A percentile compares a stretch with the other conserved stretches of the same genome.
Evolutionary conservation across 257 asterid genomes (phyloP).

Genomic region (Hygrophila difformis): DNA sequence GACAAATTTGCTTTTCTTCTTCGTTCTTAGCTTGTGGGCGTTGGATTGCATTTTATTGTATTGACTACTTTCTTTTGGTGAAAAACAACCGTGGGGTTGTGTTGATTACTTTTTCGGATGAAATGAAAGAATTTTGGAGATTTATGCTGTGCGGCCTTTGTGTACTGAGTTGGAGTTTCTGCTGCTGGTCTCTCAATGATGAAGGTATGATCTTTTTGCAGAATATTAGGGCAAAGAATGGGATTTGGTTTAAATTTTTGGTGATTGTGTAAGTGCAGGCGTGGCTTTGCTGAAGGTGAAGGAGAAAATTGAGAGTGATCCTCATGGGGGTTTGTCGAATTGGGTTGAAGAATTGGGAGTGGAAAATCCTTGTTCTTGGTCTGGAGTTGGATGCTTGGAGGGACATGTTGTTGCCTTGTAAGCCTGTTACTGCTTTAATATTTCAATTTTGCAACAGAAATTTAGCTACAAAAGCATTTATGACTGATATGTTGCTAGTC

Average conservation of each 20-base stretch:
- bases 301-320: constrained; percentile 52
- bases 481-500: no score
- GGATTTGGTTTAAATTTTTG: constrained; percentile 9
- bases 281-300: constrained; percentile 54
- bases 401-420: constrained; percentile 64
- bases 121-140: constrained; percentile 29
- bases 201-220: constrained; percentile 46
- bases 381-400: constrained; percentile 61
- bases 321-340: constrained; percentile 49
- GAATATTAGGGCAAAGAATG: not conserved
- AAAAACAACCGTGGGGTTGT: constrained; percentile 15
- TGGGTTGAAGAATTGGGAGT: constrained; percentile 62
- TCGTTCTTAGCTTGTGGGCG: no score
- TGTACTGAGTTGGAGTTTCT: constrained; percentile 16
- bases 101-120: constrained; percentile 23
- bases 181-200: constrained; percentile 37
- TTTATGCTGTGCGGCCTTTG: constrained; percentile 14
- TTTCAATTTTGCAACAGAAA: not conserved
- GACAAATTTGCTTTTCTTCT: no score
- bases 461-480: no score
- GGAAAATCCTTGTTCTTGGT: constrained; percentile 67
- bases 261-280: constrained; percentile 36
- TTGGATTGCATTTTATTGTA: constrained; percentile 3
- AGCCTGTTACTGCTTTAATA: constrained; percentile 20
- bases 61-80: constrained; percentile 15